A percentile compares a stretch with the other conserved stretches of the same genome.
phyloP scores from a whole-genome alignment of 495 filamentous ascomycete species.

The Astrothelium subdiscretum region DNA sequence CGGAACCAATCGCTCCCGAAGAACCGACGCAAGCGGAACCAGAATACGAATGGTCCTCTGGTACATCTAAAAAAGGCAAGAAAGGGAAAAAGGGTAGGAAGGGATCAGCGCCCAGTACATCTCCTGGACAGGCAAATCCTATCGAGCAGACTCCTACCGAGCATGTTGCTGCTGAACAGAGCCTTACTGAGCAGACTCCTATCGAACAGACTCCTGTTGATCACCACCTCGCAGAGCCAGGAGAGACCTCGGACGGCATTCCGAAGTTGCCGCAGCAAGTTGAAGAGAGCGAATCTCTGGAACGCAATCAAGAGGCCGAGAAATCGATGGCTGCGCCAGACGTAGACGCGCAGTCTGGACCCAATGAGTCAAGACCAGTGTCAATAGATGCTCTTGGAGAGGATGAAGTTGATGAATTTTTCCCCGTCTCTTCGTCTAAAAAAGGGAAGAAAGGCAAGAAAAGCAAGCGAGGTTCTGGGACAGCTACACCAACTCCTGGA shows the following conservation, averaged over 20 bases:
- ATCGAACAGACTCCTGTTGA: too few relatives aligned
- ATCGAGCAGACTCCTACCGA: not conserved
- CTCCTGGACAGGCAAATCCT: not conserved
- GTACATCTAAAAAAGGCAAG: not conserved
- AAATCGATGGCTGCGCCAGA: not conserved
- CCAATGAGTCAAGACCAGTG: slow-evolving; percentile 1
- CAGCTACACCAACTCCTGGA: not conserved
- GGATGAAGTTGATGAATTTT: slow-evolving; percentile 21
- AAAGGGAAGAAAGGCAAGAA: slow-evolving; percentile 36
- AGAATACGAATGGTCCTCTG: not conserved
- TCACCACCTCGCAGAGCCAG: not conserved
- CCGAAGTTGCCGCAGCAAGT: slow-evolving; percentile 4
- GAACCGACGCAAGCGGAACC: not conserved
- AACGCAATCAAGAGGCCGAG: not conserved
- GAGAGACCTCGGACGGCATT: slow-evolving; percentile 10
- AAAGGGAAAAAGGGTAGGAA: slow-evolving; percentile 3
- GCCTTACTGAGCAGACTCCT: not conserved
- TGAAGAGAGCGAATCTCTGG: not conserved
- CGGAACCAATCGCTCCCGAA: too few relatives aligned
- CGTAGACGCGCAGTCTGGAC: not conserved
- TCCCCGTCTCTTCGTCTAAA: slow-evolving; percentile 31
- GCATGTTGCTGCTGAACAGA: not conserved
- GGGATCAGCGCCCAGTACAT: not conserved
- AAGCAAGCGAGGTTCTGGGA: slow-evolving; percentile 15
- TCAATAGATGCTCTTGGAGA: slow-evolving; percentile 1